phyloP scores from a whole-genome alignment of 768 basidiomycete genomes.

The Suillus placidus region DNA sequence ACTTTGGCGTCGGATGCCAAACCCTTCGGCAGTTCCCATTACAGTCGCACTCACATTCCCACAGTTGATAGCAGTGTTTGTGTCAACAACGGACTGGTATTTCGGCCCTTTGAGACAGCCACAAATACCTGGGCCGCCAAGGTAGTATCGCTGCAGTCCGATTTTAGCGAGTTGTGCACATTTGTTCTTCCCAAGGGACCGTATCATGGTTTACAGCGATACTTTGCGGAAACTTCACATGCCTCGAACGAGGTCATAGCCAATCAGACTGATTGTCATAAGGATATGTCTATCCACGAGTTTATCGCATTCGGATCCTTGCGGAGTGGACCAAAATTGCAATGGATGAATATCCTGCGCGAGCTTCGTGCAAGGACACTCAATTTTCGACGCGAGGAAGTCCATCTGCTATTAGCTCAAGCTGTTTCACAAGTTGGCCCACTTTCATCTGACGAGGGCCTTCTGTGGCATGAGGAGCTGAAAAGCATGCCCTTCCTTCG shows the following conservation, averaged over 20 bases:
- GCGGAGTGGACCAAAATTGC: constrained; percentile 46
- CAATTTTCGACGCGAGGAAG: constrained; percentile 41
- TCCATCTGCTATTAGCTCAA: constrained; percentile 47
- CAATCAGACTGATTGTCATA: constrained; percentile 44
- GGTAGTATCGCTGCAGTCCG: constrained; percentile 14
- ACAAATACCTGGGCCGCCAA: constrained; percentile 15
- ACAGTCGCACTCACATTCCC: constrained; percentile 20
- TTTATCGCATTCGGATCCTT: constrained; percentile 46
- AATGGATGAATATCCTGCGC: constrained; percentile 54
- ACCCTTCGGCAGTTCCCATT: constrained; percentile 23
- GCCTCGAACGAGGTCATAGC: constrained; percentile 47
- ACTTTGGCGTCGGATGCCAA: constrained; percentile 28
- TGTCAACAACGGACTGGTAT: constrained; percentile 38
- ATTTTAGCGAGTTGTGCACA: constrained; percentile 29
- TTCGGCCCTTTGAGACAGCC: constrained; percentile 33
- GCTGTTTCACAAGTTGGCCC: constrained; percentile 47
- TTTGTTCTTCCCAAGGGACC: constrained; percentile 33
- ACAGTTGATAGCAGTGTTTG: constrained; percentile 22
- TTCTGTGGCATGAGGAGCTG: constrained; percentile 47
- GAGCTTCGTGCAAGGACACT: constrained; percentile 43
- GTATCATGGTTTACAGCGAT: constrained; percentile 41
- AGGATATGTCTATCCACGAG: constrained; percentile 46
- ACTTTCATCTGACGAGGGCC: constrained; percentile 13
- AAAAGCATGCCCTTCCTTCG: constrained; percentile 34
- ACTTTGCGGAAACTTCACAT: constrained; percentile 38